These are phyloP conservation scores for Aphanomyces cochlioides DNA, from an alignment of 352 stramenopile genomes.

Conservation along the genomic window DNA sequence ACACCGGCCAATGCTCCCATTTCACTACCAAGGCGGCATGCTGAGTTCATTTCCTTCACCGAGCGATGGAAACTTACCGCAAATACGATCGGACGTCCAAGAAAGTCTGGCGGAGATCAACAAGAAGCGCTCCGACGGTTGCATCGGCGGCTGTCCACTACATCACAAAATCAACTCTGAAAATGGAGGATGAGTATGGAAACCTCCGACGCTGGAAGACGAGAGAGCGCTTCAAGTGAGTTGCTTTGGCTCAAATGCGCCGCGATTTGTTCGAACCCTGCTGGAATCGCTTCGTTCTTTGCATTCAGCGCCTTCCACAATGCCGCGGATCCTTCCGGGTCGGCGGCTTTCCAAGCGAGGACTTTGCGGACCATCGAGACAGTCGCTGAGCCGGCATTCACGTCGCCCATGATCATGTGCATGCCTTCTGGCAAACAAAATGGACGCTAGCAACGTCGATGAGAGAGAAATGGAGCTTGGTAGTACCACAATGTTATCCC, in stretches of 20 bases:
- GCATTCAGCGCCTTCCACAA: conserved; percentile 14
- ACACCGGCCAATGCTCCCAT: conserved; percentile 89
- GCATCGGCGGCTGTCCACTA: conserved; percentile 49
- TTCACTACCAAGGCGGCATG: conserved; percentile 34
- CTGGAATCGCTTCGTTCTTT: conserved; percentile 6
- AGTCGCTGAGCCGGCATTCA: conserved; percentile 90
- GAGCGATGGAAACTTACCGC: conserved; percentile 41
- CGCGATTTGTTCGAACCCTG: background rate
- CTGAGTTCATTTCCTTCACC: too few relatives aligned
- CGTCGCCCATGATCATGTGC: conserved; percentile 93
- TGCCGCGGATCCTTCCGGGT: conserved; percentile 1
- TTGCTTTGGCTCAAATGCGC: background rate
- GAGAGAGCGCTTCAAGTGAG: too few relatives aligned
- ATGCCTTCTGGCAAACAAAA: conserved; percentile 67
- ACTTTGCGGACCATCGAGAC: conserved; percentile 83
- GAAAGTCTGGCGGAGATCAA: conserved; percentile 69
- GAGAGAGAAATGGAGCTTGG: background rate
- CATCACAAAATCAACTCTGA: background rate
- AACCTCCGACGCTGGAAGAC: too few relatives aligned
- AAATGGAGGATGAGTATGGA: too few relatives aligned
- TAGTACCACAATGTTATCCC: conserved; percentile 36
- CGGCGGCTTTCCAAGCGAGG: conserved; percentile 47
- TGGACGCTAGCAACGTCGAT: conserved; percentile 39
- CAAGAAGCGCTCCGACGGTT: conserved; percentile 43
- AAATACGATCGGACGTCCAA: conserved; percentile 71